Evolutionary conservation across 768 basidiomycete species (phyloP), one percentile per base, ranked within the genome.

Genomic region (Tulasnella sp.): DNA sequence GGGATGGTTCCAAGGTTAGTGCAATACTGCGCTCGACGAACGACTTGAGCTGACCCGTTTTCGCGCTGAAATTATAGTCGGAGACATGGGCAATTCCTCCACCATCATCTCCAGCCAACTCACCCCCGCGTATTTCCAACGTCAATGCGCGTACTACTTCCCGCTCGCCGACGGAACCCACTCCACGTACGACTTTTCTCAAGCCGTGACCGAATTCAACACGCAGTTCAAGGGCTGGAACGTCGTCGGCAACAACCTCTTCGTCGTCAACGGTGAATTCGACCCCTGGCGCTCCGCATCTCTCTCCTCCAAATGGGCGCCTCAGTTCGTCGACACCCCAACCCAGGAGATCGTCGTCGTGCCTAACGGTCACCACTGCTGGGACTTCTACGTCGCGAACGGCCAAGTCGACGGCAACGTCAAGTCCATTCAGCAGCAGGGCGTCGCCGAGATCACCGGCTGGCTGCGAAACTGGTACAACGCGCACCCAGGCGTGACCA

Each of bases 271-370:
- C 58, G 81, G 81, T 18, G 50, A 80, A 50, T 79, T 46, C 78
- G 81, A 81, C 69, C 81, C 81, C 5, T 81, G 81, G 81, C 69
- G 73, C 8, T 79, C 44, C 22, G 81, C 81, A 16, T 79, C 81
- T 0, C 58, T 81, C 4, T 79, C 78, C 3, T 79, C 78, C 48
- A 60, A 75, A 12, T 81, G 72, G 72, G 79, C 41, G 1, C 79
- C 79, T 9, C 2, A 0, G 0, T 40, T 31, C 74, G 14, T 18
- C 28, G 37, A 80, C 40, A 74, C 72, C 7, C 42, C 44, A 6
- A 80, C 69, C 8, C 79, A 80, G n/a, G 18, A 42, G 44, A 80
- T 80, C 69, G 2, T 14, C 20, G 44, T 80, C 41, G 31, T 80
- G 1, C 41, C 79, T 11, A 44, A 72, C 31, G 79, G 4, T 8